Conservation (phyloP, 108 stramenopile genomes). For the Skeletonema grethae region DNA sequence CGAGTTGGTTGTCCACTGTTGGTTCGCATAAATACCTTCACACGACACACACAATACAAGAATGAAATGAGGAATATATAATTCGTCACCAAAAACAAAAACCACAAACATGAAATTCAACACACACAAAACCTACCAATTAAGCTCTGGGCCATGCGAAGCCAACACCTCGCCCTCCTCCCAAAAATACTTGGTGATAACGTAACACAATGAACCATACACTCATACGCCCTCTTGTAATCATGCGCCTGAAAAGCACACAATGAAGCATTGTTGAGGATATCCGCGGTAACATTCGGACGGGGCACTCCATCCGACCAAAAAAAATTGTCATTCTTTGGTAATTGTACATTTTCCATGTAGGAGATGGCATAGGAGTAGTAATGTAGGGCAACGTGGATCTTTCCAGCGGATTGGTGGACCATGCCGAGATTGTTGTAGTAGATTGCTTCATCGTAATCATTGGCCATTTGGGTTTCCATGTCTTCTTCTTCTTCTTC, state of each 20-base stretch:
- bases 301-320: slow-evolving; percentile 65
- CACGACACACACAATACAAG: background rate
- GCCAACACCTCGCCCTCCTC: slow-evolving; percentile 60
- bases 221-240: slow-evolving; percentile 66
- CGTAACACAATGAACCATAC: slow-evolving; percentile 60
- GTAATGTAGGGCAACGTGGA: slow-evolving; percentile 72
- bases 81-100: background rate
- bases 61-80: background rate
- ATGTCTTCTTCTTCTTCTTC: background rate
- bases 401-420: slow-evolving; percentile 69
- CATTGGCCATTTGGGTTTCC: slow-evolving; percentile 21
- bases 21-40: slow-evolving; percentile 33
- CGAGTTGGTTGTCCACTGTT: slow-evolving; percentile 11
- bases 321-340: slow-evolving; percentile 26
- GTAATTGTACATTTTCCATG: slow-evolving; percentile 10
- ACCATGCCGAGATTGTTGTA: slow-evolving; percentile 79
- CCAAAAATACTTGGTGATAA: slow-evolving; percentile 44
- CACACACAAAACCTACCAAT: slow-evolving; percentile 70
- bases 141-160: slow-evolving; percentile 81
- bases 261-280: slow-evolving; percentile 71
- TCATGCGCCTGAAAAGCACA: slow-evolving; percentile 68
- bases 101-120: background rate
- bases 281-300: slow-evolving; percentile 51
- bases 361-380: slow-evolving; percentile 60
- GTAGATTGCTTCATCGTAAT: slow-evolving; percentile 68